These are phyloP conservation scores for Gaultheria prostrata DNA, from an alignment of 148 eudicot species.

Conservation along the genomic window DNA sequence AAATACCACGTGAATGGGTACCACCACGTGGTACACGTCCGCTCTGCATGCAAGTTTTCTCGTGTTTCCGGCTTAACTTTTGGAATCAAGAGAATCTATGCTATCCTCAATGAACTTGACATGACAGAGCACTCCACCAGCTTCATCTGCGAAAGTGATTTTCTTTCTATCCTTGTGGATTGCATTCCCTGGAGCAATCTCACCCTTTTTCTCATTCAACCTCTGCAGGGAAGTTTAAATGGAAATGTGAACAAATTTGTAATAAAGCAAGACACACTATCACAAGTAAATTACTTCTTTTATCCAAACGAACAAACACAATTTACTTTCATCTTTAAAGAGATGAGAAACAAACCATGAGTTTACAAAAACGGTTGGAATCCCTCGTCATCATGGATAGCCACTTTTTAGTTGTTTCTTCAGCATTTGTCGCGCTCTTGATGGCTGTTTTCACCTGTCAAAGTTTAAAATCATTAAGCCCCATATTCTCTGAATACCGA, in stretches of 20 bases:
- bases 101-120: constrained; percentile 50
- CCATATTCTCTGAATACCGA: neutral
- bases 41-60: too few relatives aligned
- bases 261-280: neutral
- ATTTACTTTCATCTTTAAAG: neutral
- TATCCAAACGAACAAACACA: constrained; percentile 1
- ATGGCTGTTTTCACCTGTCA: constrained; percentile 61
- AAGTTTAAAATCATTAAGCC: neutral
- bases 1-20: too few relatives aligned
- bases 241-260: neutral
- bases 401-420: constrained; percentile 67
- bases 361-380: constrained; percentile 86
- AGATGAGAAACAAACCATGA: constrained; percentile 58
- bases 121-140: constrained; percentile 76
- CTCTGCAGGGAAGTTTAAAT: constrained; percentile 35
- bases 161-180: constrained; percentile 46
- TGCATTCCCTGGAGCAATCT: constrained; percentile 27
- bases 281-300: neutral
- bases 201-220: constrained; percentile 37
- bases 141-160: constrained; percentile 90
- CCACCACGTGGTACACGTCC: too few relatives aligned
- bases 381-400: constrained; percentile 76
- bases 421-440: constrained; percentile 59
- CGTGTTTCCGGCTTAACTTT: constrained; percentile 11
- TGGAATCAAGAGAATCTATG: constrained; percentile 22